These are phyloP conservation scores for Tilletia walkeri DNA, from an alignment of 1,284 basidiomycete genomes.

Conservation along the genomic window DNA sequence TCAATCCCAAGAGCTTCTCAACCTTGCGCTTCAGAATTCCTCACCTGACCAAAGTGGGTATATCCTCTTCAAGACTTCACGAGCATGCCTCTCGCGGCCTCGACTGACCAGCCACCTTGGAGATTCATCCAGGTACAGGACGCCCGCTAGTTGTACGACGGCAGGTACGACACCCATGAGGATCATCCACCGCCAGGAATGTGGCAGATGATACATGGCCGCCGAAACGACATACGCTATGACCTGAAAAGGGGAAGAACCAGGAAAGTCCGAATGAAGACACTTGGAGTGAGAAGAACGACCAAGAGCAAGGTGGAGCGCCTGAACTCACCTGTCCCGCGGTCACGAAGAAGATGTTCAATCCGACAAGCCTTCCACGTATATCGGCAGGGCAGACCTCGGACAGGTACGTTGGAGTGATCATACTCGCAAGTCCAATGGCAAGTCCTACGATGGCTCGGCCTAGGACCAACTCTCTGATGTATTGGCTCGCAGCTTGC, in stretches of 20 bases:
- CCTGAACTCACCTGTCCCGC: conserved; percentile 33
- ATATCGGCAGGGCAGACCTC: conserved; percentile 27
- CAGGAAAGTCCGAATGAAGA: not conserved
- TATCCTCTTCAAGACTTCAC: conserved; percentile 37
- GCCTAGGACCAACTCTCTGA: conserved; percentile 44
- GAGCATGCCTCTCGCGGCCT: conserved; percentile 34
- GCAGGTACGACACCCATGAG: conserved; percentile 40
- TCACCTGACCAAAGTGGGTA: conserved; percentile 30
- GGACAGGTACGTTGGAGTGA: conserved; percentile 13
- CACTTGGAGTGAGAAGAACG: no score
- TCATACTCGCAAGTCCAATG: conserved; percentile 44
- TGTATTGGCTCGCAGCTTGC: conserved; percentile 43
- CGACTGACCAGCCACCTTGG: conserved; percentile 42
- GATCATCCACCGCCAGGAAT: conserved; percentile 51
- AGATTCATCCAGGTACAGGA: conserved; percentile 43
- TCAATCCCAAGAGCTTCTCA: not conserved
- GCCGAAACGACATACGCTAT: conserved; percentile 43
- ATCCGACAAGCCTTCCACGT: conserved; percentile 40
- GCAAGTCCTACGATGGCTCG: conserved; percentile 41
- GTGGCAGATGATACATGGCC: conserved; percentile 39
- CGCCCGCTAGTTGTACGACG: conserved; percentile 39
- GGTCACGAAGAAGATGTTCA: conserved; percentile 46
- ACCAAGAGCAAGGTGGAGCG: not conserved
- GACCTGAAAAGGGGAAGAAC: conserved; percentile 18
- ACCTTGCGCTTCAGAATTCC: not conserved